Evolutionary conservation across 192 early-diverging fungal genomes (phyloP), one percentile per base, ranked within the genome.

Genomic region (Podila clonocystis): DNA sequence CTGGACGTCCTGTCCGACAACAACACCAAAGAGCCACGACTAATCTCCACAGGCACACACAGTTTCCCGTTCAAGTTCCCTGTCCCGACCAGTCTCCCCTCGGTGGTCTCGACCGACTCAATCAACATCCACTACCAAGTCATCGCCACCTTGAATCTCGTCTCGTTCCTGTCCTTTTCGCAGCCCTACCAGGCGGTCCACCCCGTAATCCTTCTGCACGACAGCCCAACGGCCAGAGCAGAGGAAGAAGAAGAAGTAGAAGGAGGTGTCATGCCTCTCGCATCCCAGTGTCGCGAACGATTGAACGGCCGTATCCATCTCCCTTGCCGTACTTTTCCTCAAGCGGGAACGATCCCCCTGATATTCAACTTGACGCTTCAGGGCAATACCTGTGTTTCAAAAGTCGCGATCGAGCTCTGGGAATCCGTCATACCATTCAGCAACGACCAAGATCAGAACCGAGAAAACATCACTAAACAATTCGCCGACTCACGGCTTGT

Each of bases 71-170:
- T 74, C 34, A 26, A 38, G 9, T 26, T 68, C 0, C 17, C 22
- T 13, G 30, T 68, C 28, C 65, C 49, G 0, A 45, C 41, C 20
- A 26, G 8, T 6, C 41, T 67, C 2, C 65, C 65, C 30, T 13
- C 65, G 1, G 50, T 66, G 13, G 20, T 74, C 4, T 41, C 73
- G 1, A 63, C 65, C 1, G 20, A n/a, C 49, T 34, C 73, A 9
- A 55, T 68, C 41, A 67, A 62, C 38, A 59, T 74, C 60, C 65
- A 66, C 6, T 74, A 74, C 58, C 73, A 74, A 62, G n/a, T 67
- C 24, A 50, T 41, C 17, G 57, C 64, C 15, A 66, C 64, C 1
- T 17, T 65, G 29, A 62, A 72, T 19, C 38, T 64, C 24, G 64
- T 19, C 30, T 73, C 72, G 13, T 50, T 73, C 45, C 20, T 73